Evolutionary conservation across 2,329 filamentous ascomycete species (phyloP).

Genomic region (Botryosphaeria dothidea): DNA sequence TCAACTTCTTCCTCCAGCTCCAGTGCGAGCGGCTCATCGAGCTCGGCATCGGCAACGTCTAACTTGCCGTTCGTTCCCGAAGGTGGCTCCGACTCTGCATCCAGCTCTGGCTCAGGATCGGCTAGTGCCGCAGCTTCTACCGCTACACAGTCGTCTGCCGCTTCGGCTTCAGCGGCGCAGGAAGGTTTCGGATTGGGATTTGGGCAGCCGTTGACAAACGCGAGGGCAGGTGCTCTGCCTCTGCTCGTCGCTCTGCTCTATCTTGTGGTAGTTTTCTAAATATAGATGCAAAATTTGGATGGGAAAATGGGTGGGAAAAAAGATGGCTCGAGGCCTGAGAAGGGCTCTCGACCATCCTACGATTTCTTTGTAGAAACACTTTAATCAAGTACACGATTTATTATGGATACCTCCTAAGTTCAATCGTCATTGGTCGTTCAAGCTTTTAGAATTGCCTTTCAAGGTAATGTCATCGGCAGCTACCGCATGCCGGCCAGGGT

Average conservation of each 20-base stretch:
- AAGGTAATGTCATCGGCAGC: background rate
- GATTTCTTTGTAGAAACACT: background rate
- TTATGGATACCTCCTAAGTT: background rate
- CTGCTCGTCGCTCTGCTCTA: background rate
- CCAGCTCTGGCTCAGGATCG: background rate
- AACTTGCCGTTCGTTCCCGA: background rate
- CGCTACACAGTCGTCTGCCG: background rate
- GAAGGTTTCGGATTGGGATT: background rate
- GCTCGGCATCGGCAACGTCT: background rate
- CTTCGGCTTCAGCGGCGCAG: background rate
- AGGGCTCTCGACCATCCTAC: background rate
- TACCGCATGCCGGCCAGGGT: background rate
- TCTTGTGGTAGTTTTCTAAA: background rate
- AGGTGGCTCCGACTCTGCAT: background rate
- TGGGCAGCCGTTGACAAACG: background rate
- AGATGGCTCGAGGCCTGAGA: no score
- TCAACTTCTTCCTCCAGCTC: background rate
- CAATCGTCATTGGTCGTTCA: background rate
- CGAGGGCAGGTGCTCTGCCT: background rate
- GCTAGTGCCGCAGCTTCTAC: background rate
- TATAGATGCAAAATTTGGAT: background rate
- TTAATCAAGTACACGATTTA: conserved; percentile 13
- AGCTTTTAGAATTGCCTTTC: background rate
- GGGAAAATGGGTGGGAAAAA: no score
- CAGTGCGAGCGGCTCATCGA: background rate